These are phyloP conservation scores for Inga laurina DNA, from an alignment of 306 rosid species.

Conservation along the genomic window DNA sequence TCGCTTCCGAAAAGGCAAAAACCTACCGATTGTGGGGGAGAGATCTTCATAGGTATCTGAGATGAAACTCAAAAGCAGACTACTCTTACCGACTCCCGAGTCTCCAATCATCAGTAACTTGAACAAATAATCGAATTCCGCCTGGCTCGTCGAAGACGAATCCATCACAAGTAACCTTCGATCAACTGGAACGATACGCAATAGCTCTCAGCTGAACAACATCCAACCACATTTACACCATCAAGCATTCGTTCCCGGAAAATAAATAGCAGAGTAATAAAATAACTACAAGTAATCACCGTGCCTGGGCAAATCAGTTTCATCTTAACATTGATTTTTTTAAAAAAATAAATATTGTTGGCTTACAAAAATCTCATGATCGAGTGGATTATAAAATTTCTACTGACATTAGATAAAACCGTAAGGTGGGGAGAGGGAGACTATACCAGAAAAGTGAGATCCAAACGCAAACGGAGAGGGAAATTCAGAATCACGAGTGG, in stretches of 20 bases:
- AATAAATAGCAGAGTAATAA: neutral
- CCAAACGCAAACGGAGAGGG: neutral
- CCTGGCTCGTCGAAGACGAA: conserved; percentile 45
- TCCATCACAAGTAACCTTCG: conserved; percentile 54
- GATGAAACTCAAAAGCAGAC: conserved; percentile 89
- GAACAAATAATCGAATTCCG: conserved; percentile 85
- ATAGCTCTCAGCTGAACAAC: neutral
- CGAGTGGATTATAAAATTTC: neutral
- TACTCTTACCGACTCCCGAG: conserved; percentile 93
- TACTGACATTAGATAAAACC: neutral
- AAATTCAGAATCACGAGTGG: neutral
- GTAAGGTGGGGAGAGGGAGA: neutral
- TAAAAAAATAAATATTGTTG: neutral
- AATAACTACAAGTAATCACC: neutral
- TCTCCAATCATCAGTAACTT: conserved; percentile 94
- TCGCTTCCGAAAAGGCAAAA: neutral
- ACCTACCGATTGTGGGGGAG: conserved; percentile 81
- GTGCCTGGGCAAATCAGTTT: neutral
- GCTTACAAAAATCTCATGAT: neutral
- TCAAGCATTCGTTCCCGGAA: neutral
- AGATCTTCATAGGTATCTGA: conserved; percentile 80
- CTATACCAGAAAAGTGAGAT: conserved; percentile 31
- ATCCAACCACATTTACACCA: neutral
- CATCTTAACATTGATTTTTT: neutral
- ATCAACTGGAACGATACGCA: neutral